Evolutionary conservation across 2,329 filamentous ascomycete species (phyloP), one percentile per base, ranked within the genome.

Genomic region (Ceratocystis diversiconidia): DNA sequence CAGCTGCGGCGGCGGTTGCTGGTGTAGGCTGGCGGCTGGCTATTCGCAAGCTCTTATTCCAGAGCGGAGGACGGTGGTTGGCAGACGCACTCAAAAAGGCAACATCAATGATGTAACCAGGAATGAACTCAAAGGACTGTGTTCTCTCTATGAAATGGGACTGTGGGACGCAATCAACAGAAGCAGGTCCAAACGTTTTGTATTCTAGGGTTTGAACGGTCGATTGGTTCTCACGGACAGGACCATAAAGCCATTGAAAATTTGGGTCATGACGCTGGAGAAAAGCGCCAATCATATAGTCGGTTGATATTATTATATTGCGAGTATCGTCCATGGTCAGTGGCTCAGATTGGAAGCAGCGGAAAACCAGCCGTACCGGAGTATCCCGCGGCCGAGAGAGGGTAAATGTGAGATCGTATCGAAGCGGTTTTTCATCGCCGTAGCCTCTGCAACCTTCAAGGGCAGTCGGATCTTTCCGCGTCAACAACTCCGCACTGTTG

Each of bases 401-500:
- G 44, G 76, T 75, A 69, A 79, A 80, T 41, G 73, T 75, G 66
- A 83, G 74, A 70, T 79, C 78, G 70, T 77, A 83, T 64, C 79
- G 74, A 67, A 78, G 71, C 2, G 77, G 73, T 68, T 81, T 82
- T 62, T 75, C 74, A 52, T 72, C 72, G 41, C 52, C 52, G 25
- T 59, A 72, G 69, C 66, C 71, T 68, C 70, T 72, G 67, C 70
- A 75, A 68, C 73, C 72, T 57, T 78, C 75, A 19, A 80, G 73
- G 15, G 80, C 80, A 36, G 70, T 71, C 17, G 77, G 76, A 70
- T 83, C 80, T 68, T 76, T 78, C 66, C 80, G 77, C 28, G 80
- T 82, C 70, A 83, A 78, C 66, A 83, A 74, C 71, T 83, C 80
- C 50, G 77, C 72, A 66, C 76, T 78, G 73, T 79, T 80, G 70